phyloP scores from a whole-genome alignment of 73 alveolate genomes.

The Tetrahymena borealis region DNA sequence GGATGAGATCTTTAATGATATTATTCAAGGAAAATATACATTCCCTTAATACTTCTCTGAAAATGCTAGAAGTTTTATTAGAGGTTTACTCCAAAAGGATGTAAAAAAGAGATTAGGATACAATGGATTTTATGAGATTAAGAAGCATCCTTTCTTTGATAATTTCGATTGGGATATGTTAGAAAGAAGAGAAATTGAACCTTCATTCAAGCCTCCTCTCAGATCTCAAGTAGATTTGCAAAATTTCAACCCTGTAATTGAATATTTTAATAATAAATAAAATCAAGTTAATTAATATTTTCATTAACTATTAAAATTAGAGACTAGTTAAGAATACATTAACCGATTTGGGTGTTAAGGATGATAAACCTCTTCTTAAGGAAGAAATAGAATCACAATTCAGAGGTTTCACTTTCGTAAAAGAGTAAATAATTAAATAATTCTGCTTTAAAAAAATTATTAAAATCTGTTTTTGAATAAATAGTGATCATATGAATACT shows the following conservation, averaged over 20 bases:
- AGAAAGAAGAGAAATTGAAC: slow-evolving; percentile 47
- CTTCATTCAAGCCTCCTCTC: slow-evolving; percentile 76
- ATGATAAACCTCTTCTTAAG: neutral
- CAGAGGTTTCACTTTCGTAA: neutral
- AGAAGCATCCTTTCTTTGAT: slow-evolving; percentile 60
- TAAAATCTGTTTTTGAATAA: neutral
- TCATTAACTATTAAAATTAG: too few species aligned
- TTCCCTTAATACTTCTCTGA: neutral
- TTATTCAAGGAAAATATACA: neutral
- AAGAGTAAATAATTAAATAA: neutral
- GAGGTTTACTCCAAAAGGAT: neutral
- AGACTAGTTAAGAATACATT: neutral
- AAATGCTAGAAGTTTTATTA: neutral
- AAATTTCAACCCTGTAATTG: neutral
- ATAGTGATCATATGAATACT: neutral
- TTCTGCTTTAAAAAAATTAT: neutral
- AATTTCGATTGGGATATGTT: slow-evolving; percentile 65
- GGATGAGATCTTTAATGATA: neutral
- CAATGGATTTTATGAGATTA: slow-evolving; percentile 35
- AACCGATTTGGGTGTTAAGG: neutral
- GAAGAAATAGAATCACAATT: neutral
- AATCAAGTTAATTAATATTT: neutral
- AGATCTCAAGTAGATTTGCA: neutral
- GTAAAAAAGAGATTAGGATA: slow-evolving; percentile 26
- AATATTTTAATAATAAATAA: neutral